phyloP scores from a whole-genome alignment of 2,329 filamentous ascomycete species.

The Fusarium pseudocircinatum region DNA sequence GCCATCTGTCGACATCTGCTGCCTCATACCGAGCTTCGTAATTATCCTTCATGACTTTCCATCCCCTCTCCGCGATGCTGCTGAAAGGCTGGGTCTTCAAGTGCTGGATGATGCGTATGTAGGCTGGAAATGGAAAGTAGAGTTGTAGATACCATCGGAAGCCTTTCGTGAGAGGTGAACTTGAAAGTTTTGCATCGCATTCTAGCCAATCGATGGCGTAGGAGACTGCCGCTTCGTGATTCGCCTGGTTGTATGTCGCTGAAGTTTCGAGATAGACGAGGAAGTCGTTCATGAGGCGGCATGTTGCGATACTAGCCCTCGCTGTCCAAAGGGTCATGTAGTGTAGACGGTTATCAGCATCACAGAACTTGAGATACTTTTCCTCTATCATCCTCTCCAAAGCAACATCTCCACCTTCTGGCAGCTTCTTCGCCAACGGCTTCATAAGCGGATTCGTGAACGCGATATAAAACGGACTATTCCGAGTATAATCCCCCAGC shows the following conservation, averaged over 20 bases:
- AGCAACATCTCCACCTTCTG: slow-evolving; percentile 35
- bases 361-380: slow-evolving; percentile 55
- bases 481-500: slow-evolving; percentile 52
- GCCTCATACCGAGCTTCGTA: background rate
- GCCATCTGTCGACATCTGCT: background rate
- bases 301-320: slow-evolving; percentile 57
- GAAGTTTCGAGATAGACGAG: slow-evolving; percentile 39
- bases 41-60: slow-evolving; percentile 5
- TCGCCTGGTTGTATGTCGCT: slow-evolving; percentile 38
- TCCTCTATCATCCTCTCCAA: slow-evolving; percentile 56
- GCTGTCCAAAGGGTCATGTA: slow-evolving; percentile 52
- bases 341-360: slow-evolving; percentile 52
- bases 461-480: slow-evolving; percentile 47
- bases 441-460: slow-evolving; percentile 48
- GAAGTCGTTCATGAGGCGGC: slow-evolving; percentile 60
- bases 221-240: slow-evolving; percentile 44
- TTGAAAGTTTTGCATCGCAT: slow-evolving; percentile 49
- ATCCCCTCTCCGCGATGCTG: background rate
- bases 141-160: slow-evolving; percentile 51
- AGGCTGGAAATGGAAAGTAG: slow-evolving; percentile 54
- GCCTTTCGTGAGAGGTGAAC: slow-evolving; percentile 44
- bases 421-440: slow-evolving; percentile 32
- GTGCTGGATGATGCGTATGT: slow-evolving; percentile 51
- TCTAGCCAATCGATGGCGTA: slow-evolving; percentile 50
- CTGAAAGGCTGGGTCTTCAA: slow-evolving; percentile 30